Conservation (phyloP, 1,139 yeast genomes). For the Zygosaccharomyces pseudobailii region DNA sequence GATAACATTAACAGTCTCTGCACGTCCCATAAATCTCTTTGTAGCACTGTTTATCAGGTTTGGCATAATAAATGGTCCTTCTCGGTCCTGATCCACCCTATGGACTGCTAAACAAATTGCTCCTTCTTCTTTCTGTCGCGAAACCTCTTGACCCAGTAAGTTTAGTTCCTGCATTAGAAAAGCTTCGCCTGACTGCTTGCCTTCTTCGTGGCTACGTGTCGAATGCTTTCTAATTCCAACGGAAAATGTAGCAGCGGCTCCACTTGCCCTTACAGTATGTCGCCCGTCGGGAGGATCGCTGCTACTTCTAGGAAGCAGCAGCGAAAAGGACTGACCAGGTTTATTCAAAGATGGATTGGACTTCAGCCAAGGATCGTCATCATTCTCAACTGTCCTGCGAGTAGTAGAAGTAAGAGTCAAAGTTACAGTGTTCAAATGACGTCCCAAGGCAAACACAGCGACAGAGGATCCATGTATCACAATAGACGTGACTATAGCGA, state of each 20-base stretch:
- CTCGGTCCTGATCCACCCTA: slow-evolving; percentile 31
- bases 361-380: slow-evolving; percentile 69
- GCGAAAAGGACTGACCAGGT: slow-evolving; percentile 68
- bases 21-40: slow-evolving; percentile 10
- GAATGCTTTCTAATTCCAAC: slow-evolving; percentile 64
- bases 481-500: slow-evolving; percentile 79
- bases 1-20: slow-evolving; percentile 13
- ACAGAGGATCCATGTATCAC: slow-evolving; percentile 95
- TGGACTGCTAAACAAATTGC: slow-evolving; percentile 32
- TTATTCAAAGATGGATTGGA: slow-evolving; percentile 77
- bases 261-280: slow-evolving; percentile 54
- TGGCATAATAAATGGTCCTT: slow-evolving; percentile 6
- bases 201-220: slow-evolving; percentile 38
- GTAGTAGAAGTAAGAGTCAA: slow-evolving; percentile 87
- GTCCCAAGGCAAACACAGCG: slow-evolving; percentile 87
- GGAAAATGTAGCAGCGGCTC: slow-evolving; percentile 67
- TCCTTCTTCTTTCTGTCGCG: slow-evolving; percentile 38
- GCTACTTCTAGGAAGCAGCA: slow-evolving; percentile 71
- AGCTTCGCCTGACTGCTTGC: slow-evolving; percentile 31
- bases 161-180: slow-evolving; percentile 29
- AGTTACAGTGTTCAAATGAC: slow-evolving; percentile 84
- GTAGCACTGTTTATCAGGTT: slow-evolving; percentile 10
- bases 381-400: slow-evolving; percentile 54
- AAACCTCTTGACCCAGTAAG: slow-evolving; percentile 27
- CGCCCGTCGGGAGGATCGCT: slow-evolving; percentile 32